phyloP scores from a whole-genome alignment of 345 rosid genomes.

The Isatis tinctoria region DNA sequence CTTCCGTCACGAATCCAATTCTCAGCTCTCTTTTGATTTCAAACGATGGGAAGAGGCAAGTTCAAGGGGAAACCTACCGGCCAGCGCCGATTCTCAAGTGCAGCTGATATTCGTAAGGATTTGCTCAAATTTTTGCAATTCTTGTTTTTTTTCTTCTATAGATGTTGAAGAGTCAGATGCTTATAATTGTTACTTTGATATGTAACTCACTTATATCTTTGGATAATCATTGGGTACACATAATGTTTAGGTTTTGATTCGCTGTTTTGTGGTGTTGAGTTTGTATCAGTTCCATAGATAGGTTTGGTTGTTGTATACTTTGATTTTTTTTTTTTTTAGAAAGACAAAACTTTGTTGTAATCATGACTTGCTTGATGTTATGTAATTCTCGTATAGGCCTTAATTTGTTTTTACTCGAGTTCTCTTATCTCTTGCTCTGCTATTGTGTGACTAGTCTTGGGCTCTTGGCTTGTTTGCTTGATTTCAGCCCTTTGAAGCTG shows the following conservation, averaged over 20 bases:
- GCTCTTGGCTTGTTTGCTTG: neutral
- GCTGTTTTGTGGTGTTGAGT: neutral
- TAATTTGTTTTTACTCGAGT: too few relatives aligned
- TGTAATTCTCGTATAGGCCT: neutral
- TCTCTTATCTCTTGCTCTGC: neutral
- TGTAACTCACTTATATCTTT: neutral
- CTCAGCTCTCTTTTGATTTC: neutral
- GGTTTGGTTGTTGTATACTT: neutral
- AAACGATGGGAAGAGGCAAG: slow-evolving; percentile 63
- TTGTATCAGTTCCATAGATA: neutral
- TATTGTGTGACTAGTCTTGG: neutral
- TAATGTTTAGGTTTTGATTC: neutral
- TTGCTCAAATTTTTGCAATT: neutral
- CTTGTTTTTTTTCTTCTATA: neutral
- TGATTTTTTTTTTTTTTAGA: too few relatives aligned
- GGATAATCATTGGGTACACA: neutral
- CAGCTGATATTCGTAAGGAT: slow-evolving; percentile 54
- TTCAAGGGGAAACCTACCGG: slow-evolving; percentile 80
- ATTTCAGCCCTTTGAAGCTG: neutral
- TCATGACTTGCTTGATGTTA: neutral
- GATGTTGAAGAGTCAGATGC: too few relatives aligned
- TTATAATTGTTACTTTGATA: neutral
- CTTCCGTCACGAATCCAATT: neutral
- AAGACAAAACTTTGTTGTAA: neutral
- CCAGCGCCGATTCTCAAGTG: slow-evolving; percentile 66